Conservation (phyloP, 768 basidiomycete species). For the Mycena crocata region DNA sequence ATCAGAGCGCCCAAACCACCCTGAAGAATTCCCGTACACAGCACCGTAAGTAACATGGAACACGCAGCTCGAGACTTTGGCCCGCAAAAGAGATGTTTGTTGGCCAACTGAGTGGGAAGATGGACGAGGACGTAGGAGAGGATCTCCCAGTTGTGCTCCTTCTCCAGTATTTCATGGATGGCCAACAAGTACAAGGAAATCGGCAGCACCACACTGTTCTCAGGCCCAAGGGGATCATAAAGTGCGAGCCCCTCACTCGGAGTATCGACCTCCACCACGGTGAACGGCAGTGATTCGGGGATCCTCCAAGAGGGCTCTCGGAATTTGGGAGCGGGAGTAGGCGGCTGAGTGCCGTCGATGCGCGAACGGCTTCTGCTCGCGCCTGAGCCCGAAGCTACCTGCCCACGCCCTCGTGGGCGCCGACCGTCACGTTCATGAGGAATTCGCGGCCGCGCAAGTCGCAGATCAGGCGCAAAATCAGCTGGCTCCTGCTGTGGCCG, state of each 20-base stretch:
- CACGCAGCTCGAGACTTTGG: slow-evolving; percentile 78
- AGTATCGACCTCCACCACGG: slow-evolving; percentile 63
- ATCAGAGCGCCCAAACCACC: slow-evolving; percentile 67
- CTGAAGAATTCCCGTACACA: slow-evolving; percentile 75
- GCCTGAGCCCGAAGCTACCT: slow-evolving; percentile 55
- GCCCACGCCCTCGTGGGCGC: slow-evolving; percentile 61
- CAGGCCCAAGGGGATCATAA: slow-evolving; percentile 65
- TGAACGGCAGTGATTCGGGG: slow-evolving; percentile 75
- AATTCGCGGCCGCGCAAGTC: slow-evolving; percentile 60
- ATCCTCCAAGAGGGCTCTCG: slow-evolving; percentile 71
- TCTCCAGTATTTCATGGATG: slow-evolving; percentile 73
- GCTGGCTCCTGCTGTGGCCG: slow-evolving; percentile 21
- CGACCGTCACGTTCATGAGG: slow-evolving; percentile 66
- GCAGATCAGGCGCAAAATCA: slow-evolving; percentile 43
- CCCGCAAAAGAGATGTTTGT: slow-evolving; percentile 97
- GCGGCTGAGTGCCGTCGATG: slow-evolving; percentile 42
- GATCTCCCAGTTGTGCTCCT: slow-evolving; percentile 91
- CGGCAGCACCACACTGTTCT: slow-evolving; percentile 65
- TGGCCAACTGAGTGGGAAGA: slow-evolving; percentile 89
- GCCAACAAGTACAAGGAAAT: slow-evolving; percentile 78
- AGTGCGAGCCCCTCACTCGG: slow-evolving; percentile 77
- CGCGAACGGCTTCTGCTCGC: slow-evolving; percentile 75
- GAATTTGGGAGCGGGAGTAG: slow-evolving; percentile 48
- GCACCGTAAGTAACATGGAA: slow-evolving; percentile 66
- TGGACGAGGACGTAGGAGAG: slow-evolving; percentile 92